These are phyloP conservation scores for Arabis hirsuta DNA, from an alignment of 345 rosid species.

Conservation along the genomic window DNA sequence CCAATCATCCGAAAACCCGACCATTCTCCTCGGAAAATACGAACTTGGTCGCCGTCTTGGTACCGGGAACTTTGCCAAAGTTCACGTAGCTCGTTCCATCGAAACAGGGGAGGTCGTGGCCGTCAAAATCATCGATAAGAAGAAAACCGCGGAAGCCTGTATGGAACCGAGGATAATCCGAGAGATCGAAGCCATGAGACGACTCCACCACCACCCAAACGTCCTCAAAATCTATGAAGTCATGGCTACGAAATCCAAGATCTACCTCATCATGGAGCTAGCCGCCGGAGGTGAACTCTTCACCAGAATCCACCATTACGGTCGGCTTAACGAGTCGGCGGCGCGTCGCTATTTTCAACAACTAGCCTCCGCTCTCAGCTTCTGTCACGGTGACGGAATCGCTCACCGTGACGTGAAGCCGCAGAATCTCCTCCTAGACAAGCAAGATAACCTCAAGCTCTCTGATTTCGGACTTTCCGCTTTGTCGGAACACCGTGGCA, in stretches of 20 bases:
- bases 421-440: constrained; percentile 78
- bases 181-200: constrained; percentile 86
- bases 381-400: constrained; percentile 84
- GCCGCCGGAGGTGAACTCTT: constrained; percentile 83
- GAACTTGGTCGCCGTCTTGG: constrained; percentile 66
- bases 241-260: constrained; percentile 81
- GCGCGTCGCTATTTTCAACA: constrained; percentile 79
- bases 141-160: constrained; percentile 43
- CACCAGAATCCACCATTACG: constrained; percentile 48
- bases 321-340: constrained; percentile 54
- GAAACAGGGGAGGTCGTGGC: constrained; percentile 55
- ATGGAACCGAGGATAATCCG: constrained; percentile 69
- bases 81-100: constrained; percentile 63
- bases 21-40: constrained; percentile 67
- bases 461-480: constrained; percentile 86
- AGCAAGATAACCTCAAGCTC: constrained; percentile 63
- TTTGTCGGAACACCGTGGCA: constrained; percentile 59
- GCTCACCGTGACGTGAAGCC: constrained; percentile 93
- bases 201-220: constrained; percentile 76
- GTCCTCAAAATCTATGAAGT: constrained; percentile 81
- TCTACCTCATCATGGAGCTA: constrained; percentile 79
- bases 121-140: constrained; percentile 71
- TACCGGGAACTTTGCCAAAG: constrained; percentile 76
- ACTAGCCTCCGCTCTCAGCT: constrained; percentile 71
- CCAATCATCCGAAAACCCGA: constrained; percentile 12